Conservation (phyloP, 768 basidiomycete genomes). For the Amylocystis lapponica region DNA sequence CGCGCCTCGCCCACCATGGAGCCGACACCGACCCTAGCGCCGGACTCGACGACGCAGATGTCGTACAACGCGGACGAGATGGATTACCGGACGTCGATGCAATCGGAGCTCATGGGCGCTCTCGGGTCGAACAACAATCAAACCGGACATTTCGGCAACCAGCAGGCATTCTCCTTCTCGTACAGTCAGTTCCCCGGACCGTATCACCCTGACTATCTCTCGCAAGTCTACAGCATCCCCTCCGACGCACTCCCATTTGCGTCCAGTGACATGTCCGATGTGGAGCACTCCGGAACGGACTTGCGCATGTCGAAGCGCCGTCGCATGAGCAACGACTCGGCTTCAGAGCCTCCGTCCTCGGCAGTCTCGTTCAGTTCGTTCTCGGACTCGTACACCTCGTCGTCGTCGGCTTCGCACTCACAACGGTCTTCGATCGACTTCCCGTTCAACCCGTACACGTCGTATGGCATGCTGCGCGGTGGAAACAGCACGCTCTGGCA, state of each 20-base stretch:
- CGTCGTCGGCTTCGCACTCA: conserved; percentile 51
- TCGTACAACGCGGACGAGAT: conserved; percentile 32
- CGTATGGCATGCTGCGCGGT: conserved; percentile 47
- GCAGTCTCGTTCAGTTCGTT: conserved; percentile 62
- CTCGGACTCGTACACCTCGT: conserved; percentile 48
- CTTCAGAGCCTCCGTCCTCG: conserved; percentile 49
- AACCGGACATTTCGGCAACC: conserved; percentile 11
- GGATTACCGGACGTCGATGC: conserved; percentile 33
- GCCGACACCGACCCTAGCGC: conserved; percentile 58
- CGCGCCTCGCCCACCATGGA: conserved; percentile 61
- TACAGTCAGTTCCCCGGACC: conserved; percentile 55
- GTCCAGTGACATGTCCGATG: conserved; percentile 40
- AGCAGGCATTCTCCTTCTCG: conserved; percentile 31
- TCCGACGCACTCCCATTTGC: conserved; percentile 52
- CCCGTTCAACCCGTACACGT: conserved; percentile 51
- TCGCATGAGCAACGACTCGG: conserved; percentile 58
- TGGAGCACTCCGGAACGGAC: conserved; percentile 19
- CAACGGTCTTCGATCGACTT: conserved; percentile 60
- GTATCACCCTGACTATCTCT: conserved; percentile 67
- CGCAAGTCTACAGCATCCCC: conserved; percentile 41
- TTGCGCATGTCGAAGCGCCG: conserved; percentile 58
- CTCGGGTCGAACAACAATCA: conserved; percentile 30
- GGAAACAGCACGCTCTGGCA: conserved; percentile 69
- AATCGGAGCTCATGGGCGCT: conserved; percentile 50
- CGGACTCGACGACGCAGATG: conserved; percentile 62